Evolutionary conservation across 306 rosid species (phyloP).

Genomic region (Gillenia trifoliata): DNA sequence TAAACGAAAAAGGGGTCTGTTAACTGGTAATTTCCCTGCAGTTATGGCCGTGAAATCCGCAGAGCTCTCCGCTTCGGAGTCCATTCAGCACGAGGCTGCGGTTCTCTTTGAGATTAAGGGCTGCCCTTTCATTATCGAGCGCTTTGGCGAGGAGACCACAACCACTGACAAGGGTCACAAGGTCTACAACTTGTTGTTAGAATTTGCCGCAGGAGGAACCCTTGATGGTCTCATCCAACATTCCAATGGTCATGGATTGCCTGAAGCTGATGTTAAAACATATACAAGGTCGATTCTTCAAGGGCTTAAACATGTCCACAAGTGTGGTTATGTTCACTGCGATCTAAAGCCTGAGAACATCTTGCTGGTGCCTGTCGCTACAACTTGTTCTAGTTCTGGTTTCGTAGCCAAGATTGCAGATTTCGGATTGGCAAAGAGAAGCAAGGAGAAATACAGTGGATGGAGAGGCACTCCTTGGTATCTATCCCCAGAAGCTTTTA

Average conservation of each 20-base stretch:
- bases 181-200: slow-evolving; percentile 27
- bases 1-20: background rate
- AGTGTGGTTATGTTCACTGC: slow-evolving; percentile 2
- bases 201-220: slow-evolving; percentile 29
- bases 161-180: slow-evolving; percentile 3
- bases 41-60: background rate
- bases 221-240: slow-evolving; percentile 13
- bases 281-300: background rate
- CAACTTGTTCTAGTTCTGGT: background rate
- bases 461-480: slow-evolving; percentile 24
- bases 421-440: slow-evolving; percentile 26
- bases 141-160: slow-evolving; percentile 21
- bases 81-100: background rate
- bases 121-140: background rate
- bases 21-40: background rate
- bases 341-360: slow-evolving; percentile 14
- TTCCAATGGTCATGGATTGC: slow-evolving; percentile 1
- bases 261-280: background rate
- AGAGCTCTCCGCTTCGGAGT: background rate
- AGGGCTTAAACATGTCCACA: slow-evolving; percentile 11
- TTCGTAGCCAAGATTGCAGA: slow-evolving; percentile 30
- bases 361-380: background rate
- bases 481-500: slow-evolving; percentile 28
- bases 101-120: background rate
- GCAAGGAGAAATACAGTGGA: background rate